These are phyloP conservation scores for Tricholoma sp. DNA, from an alignment of 768 basidiomycete species.

Conservation along the genomic window DNA sequence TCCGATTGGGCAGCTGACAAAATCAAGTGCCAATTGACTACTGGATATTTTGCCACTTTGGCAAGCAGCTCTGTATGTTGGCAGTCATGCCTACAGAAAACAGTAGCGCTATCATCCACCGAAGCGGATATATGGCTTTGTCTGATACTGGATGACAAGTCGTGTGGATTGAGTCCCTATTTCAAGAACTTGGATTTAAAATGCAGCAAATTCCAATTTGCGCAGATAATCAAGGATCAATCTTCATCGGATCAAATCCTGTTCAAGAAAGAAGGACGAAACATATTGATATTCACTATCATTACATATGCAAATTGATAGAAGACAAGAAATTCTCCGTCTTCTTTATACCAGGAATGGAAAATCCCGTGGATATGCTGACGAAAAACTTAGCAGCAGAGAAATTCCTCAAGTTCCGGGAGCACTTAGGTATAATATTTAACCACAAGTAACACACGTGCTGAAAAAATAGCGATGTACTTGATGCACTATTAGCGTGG, in stretches of 20 bases:
- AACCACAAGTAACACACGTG: too few species aligned
- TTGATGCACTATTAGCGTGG: too few species aligned
- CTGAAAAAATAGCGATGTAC: too few species aligned
- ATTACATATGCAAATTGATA: neutral
- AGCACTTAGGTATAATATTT: neutral
- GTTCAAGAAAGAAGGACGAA: constrained; percentile 30
- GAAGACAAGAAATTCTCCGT: neutral
- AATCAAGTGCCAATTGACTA: neutral
- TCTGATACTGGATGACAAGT: neutral
- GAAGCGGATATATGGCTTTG: neutral
- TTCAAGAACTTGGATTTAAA: constrained; percentile 12
- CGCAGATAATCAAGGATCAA: constrained; percentile 34
- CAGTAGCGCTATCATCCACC: neutral
- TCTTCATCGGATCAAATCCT: constrained; percentile 28
- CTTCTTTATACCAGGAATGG: neutral
- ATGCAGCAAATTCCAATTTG: constrained; percentile 8
- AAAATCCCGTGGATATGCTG: neutral
- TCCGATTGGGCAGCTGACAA: neutral
- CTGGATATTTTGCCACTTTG: constrained; percentile 10
- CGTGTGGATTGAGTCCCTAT: neutral
- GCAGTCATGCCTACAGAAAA: neutral
- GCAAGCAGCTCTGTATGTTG: neutral
- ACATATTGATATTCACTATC: constrained; percentile 28
- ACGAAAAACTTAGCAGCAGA: neutral
- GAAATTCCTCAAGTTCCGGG: neutral